phyloP scores from a whole-genome alignment of 495 filamentous ascomycete genomes.

The Aspergillus sclerotioniger region DNA sequence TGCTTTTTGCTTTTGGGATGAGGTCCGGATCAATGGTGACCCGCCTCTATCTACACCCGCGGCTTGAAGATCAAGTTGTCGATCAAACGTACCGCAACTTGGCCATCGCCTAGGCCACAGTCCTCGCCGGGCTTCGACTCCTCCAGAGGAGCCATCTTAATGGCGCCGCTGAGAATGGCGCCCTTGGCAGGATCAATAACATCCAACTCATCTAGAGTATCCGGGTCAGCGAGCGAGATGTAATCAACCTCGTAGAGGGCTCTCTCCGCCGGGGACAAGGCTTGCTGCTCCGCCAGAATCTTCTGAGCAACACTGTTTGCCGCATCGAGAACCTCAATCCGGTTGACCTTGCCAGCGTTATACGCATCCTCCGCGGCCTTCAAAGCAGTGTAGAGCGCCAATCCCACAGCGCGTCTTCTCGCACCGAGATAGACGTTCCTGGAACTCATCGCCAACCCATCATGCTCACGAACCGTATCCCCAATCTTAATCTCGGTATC shows the following conservation, averaged over 20 bases:
- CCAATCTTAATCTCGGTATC: slow-evolving; percentile 71
- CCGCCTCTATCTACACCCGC: background rate
- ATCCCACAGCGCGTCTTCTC: slow-evolving; percentile 67
- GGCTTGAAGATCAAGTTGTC: slow-evolving; percentile 84
- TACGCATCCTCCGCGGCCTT: slow-evolving; percentile 69
- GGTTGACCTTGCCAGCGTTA: slow-evolving; percentile 49
- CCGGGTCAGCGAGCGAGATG: slow-evolving; percentile 79
- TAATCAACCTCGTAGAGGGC: slow-evolving; percentile 84
- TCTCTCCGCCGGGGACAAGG: slow-evolving; percentile 57
- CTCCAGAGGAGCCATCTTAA: slow-evolving; percentile 86
- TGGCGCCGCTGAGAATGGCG: slow-evolving; percentile 80
- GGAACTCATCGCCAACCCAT: slow-evolving; percentile 91
- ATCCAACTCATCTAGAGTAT: slow-evolving; percentile 74
- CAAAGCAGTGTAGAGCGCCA: slow-evolving; percentile 66
- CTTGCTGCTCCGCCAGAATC: slow-evolving; percentile 59
- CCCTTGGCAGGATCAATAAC: slow-evolving; percentile 65
- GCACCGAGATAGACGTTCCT: slow-evolving; percentile 89
- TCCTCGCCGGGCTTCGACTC: slow-evolving; percentile 65
- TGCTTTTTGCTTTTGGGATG: background rate
- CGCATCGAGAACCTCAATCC: slow-evolving; percentile 65
- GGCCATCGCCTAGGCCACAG: slow-evolving; percentile 63
- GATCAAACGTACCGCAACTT: slow-evolving; percentile 79
- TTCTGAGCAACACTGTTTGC: slow-evolving; percentile 54
- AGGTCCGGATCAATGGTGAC: no score
- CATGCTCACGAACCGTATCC: slow-evolving; percentile 69